Percentiles rank a stretch among this genome's conserved stretches.
phyloP scores from a whole-genome alignment of 805 yeast species.

The Wickerhamomyces bisporus region DNA sequence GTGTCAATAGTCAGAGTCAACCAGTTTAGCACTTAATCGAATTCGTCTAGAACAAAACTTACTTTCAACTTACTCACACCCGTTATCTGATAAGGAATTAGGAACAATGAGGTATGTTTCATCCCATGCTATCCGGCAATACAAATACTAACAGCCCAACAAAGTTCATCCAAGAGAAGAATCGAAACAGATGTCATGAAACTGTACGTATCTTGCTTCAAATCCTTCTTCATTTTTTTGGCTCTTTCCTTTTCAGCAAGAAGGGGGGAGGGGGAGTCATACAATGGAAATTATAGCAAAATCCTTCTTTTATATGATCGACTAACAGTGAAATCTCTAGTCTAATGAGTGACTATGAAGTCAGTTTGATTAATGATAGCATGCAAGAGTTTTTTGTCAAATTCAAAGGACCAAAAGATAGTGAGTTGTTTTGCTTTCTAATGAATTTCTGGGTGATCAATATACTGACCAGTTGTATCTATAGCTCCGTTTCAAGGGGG shows the following conservation, averaged over 20 bases:
- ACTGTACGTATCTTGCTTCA: slow-evolving; percentile 59
- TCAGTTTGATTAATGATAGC: slow-evolving; percentile 72
- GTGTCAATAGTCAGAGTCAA: too few relatives aligned
- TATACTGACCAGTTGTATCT: neutral
- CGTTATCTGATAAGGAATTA: neutral
- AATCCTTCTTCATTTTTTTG: too few relatives aligned
- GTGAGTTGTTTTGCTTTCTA: slow-evolving; percentile 25
- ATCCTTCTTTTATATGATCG: too few relatives aligned
- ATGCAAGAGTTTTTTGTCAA: slow-evolving; percentile 84
- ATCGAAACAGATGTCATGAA: slow-evolving; percentile 97
- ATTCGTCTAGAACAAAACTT: too few relatives aligned
- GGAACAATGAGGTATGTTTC: slow-evolving; percentile 3
- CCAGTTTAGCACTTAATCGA: too few relatives aligned
- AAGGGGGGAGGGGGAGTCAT: neutral
- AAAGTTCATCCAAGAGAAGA: slow-evolving; percentile 32
- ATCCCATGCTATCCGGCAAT: neutral
- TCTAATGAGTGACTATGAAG: slow-evolving; percentile 90
- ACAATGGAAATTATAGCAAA: neutral
- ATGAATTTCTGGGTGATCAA: too few relatives aligned
- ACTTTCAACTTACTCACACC: too few relatives aligned
- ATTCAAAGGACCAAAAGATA: slow-evolving; percentile 78
- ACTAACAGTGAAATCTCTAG: slow-evolving; percentile 27
- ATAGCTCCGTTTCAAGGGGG: slow-evolving; percentile 84
- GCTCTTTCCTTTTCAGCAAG: too few relatives aligned
- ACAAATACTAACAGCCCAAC: slow-evolving; percentile 1